phyloP scores from a whole-genome alignment of 331 rosid genomes.

The Malus hybrid region DNA sequence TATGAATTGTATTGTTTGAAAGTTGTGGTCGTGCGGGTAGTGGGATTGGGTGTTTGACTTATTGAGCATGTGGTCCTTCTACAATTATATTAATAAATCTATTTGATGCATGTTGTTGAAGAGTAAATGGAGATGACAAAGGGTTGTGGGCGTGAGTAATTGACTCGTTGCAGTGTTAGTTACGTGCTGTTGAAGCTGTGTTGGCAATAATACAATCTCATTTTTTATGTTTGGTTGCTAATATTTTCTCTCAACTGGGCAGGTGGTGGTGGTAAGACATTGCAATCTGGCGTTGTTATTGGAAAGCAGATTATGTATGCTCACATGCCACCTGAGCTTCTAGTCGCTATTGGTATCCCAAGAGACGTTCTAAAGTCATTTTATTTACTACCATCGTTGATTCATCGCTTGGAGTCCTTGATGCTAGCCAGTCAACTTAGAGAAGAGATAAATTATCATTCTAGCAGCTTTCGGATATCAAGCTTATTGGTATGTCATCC shows the following conservation, averaged over 20 bases:
- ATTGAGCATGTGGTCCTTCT: background rate
- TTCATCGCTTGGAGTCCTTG: constrained; percentile 75
- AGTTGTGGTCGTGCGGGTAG: background rate
- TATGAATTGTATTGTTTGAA: background rate
- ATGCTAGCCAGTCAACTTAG: constrained; percentile 92
- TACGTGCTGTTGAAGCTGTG: background rate
- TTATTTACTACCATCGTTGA: constrained; percentile 78
- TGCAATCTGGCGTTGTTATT: background rate
- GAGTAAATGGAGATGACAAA: background rate
- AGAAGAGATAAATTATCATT: constrained; percentile 47
- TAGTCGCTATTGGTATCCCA: constrained; percentile 41
- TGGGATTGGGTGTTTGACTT: background rate
- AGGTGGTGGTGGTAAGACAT: constrained; percentile 28
- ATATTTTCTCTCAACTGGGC: constrained; percentile 17
- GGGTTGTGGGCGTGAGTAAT: background rate
- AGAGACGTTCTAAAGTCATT: constrained; percentile 57
- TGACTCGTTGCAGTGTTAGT: background rate
- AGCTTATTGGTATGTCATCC: constrained; percentile 56
- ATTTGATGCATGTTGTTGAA: background rate
- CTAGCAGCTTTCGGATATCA: constrained; percentile 36
- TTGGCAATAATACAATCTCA: background rate
- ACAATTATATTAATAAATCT: background rate
- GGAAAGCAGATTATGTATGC: constrained; percentile 52
- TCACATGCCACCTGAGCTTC: constrained; percentile 89
- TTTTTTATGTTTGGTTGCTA: constrained; percentile 5